Evolutionary conservation across 805 yeast species (phyloP).

Genomic region (Pichia exigua): DNA sequence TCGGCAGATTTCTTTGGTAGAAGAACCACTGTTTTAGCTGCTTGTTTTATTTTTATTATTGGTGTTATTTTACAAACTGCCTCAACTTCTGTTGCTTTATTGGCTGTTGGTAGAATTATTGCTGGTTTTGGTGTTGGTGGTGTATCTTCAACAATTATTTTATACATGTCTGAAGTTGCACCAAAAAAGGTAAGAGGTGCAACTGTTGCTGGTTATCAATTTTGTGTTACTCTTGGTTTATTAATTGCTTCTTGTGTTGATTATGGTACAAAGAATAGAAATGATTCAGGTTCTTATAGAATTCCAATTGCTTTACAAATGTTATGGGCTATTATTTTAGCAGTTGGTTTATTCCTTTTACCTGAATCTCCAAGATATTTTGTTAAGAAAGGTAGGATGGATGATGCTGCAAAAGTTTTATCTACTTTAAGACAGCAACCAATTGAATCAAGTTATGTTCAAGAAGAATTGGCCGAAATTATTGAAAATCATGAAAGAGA

Average conservation of each 20-base stretch:
- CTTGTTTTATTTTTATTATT: conserved; percentile 37
- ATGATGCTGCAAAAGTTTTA: conserved; percentile 50
- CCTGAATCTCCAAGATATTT: conserved; percentile 75
- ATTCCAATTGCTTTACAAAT: conserved; percentile 71
- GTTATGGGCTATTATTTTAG: conserved; percentile 56
- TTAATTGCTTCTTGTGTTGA: conserved; percentile 63
- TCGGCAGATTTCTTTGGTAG: conserved; percentile 40
- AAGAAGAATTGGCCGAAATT: conserved; percentile 44
- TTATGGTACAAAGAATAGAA: conserved; percentile 53
- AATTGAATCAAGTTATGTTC: conserved; percentile 36
- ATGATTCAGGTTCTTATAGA: conserved; percentile 54
- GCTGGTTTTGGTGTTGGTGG: conserved; percentile 78
- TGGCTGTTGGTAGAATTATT: conserved; percentile 62
- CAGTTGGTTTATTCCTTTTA: conserved; percentile 53
- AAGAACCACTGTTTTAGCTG: conserved; percentile 36
- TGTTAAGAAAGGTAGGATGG: conserved; percentile 48
- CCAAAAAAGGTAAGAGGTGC: conserved; percentile 78
- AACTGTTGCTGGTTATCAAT: conserved; percentile 65
- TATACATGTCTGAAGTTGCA: conserved; percentile 72
- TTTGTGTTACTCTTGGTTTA: conserved; percentile 59
- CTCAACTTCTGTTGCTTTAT: conserved; percentile 37
- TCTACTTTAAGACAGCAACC: conserved; percentile 48
- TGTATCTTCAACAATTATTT: conserved; percentile 66
- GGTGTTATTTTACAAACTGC: conserved; percentile 45
- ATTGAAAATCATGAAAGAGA: conserved; percentile 45